A percentile compares a stretch with the other conserved stretches of the same genome.
Conservation (phyloP, 2,329 filamentous ascomycete genomes). For the Clonostachys rosea region DNA sequence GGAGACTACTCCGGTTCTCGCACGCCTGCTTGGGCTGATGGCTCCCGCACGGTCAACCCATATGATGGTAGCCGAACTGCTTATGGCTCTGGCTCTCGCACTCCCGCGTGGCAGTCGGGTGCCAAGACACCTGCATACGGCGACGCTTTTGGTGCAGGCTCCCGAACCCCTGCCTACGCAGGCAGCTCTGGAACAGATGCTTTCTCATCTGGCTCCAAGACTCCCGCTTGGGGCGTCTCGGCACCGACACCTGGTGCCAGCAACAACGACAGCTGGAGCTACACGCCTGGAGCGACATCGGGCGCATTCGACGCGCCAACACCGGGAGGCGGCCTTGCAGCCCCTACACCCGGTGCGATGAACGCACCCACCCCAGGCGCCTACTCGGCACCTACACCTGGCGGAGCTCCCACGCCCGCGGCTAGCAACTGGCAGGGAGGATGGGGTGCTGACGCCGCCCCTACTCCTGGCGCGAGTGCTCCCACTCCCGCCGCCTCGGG, state of each 20-base stretch:
- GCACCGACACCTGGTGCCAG: conserved; percentile 55
- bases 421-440: conserved; percentile 60
- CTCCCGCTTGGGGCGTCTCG: conserved; percentile 63
- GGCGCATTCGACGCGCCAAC: conserved; percentile 66
- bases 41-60: conserved; percentile 63
- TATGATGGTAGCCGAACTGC: conserved; percentile 73
- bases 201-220: conserved; percentile 69
- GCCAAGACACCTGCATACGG: conserved; percentile 62
- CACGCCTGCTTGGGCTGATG: conserved; percentile 67
- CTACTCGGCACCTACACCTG: conserved; percentile 60
- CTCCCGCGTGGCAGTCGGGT: conserved; percentile 74
- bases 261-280: conserved; percentile 56
- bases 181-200: conserved; percentile 43
- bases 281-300: conserved; percentile 43
- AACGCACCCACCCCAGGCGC: conserved; percentile 70
- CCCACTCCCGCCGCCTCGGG: conserved; percentile 59
- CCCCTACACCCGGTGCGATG: conserved; percentile 57
- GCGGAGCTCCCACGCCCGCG: conserved; percentile 60
- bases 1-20: conserved; percentile 50
- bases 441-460: conserved; percentile 63
- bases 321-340: conserved; percentile 52
- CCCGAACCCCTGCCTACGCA: conserved; percentile 63
- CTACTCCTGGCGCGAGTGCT: conserved; percentile 54
- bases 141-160: conserved; percentile 61
- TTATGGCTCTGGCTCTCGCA: conserved; percentile 70